Percentiles rank a stretch among this genome's conserved stretches.
These are phyloP conservation scores for Wickerhamomyces sp. DNA, from an alignment of 1,139 yeast genomes.

Conservation along the genomic window DNA sequence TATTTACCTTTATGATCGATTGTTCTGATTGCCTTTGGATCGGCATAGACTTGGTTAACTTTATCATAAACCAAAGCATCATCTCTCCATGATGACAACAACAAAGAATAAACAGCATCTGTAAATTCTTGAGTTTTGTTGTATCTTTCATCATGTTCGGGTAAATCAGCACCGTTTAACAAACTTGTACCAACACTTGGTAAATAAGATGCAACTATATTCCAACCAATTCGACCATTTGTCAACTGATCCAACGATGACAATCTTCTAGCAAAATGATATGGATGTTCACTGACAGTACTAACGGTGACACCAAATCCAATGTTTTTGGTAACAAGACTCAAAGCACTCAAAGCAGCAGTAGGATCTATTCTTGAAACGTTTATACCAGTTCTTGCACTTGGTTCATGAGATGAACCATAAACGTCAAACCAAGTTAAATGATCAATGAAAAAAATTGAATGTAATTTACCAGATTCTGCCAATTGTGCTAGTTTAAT, in stretches of 20 bases:
- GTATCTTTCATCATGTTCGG: constrained; percentile 32
- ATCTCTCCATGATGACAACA: constrained; percentile 24
- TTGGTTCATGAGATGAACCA: too few species aligned
- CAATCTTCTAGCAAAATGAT: constrained; percentile 36
- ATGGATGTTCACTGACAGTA: constrained; percentile 36
- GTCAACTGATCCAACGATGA: constrained; percentile 36
- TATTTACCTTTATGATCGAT: constrained; percentile 32
- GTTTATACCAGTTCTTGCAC: too few species aligned
- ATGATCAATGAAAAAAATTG: too few species aligned
- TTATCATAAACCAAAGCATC: constrained; percentile 32
- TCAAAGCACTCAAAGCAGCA: constrained; percentile 34
- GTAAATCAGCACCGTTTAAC: constrained; percentile 30
- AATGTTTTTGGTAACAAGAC: constrained; percentile 32
- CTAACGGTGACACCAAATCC: constrained; percentile 35
- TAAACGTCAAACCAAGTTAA: too few species aligned
- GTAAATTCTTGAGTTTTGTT: constrained; percentile 34
- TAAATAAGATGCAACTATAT: constrained; percentile 35
- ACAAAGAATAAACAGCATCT: constrained; percentile 27
- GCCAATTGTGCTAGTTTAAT: constrained; percentile 32
- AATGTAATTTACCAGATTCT: constrained; percentile 23
- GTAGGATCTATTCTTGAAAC: constrained; percentile 36
- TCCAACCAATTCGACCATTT: constrained; percentile 39
- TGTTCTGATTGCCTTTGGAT: constrained; percentile 28
- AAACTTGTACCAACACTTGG: constrained; percentile 35
- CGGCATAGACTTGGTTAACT: constrained; percentile 26